A percentile compares a stretch with the other conserved stretches of the same genome.
Conservation (phyloP, 2,329 filamentous ascomycete species). For the Colletotrichum brevisporum region DNA sequence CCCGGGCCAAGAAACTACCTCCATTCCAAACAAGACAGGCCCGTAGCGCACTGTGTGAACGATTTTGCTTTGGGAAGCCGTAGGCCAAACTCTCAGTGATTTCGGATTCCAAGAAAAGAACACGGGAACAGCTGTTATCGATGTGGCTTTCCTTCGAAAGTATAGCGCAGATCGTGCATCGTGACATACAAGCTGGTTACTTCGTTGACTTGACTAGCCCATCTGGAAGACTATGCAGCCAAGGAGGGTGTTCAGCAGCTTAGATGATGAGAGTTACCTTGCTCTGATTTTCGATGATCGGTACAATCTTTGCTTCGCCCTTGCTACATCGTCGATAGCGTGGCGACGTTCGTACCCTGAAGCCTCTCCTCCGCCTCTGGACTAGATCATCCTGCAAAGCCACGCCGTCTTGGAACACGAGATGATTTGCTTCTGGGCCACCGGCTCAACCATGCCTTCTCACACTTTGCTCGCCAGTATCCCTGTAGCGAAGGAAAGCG, state of each 20-base stretch:
- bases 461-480: slow-evolving; percentile 83
- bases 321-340: slow-evolving; percentile 54
- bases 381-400: slow-evolving; percentile 81
- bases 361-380: slow-evolving; percentile 71
- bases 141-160: too few species aligned
- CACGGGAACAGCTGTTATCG: too few species aligned
- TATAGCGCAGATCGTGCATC: too few species aligned
- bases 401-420: slow-evolving; percentile 70
- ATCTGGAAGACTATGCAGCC: not conserved
- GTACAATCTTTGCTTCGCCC: slow-evolving; percentile 58
- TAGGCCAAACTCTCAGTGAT: too few species aligned
- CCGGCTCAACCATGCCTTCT: slow-evolving; percentile 76
- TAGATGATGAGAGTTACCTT: too few species aligned
- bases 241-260: slow-evolving; percentile 43
- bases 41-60: too few species aligned
- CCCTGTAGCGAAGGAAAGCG: slow-evolving; percentile 80
- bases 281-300: too few species aligned
- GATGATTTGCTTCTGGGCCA: slow-evolving; percentile 78
- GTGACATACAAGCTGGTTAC: not conserved
- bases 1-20: too few species aligned
- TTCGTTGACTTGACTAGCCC: not conserved
- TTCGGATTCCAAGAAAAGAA: too few species aligned
- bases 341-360: slow-evolving; percentile 70
- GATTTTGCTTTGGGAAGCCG: too few species aligned
- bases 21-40: too few species aligned